A percentile compares a stretch with the other conserved stretches of the same genome.
These are phyloP conservation scores for Kalmusia sp. DNA, from an alignment of 2,329 filamentous ascomycete species.

Conservation along the genomic window DNA sequence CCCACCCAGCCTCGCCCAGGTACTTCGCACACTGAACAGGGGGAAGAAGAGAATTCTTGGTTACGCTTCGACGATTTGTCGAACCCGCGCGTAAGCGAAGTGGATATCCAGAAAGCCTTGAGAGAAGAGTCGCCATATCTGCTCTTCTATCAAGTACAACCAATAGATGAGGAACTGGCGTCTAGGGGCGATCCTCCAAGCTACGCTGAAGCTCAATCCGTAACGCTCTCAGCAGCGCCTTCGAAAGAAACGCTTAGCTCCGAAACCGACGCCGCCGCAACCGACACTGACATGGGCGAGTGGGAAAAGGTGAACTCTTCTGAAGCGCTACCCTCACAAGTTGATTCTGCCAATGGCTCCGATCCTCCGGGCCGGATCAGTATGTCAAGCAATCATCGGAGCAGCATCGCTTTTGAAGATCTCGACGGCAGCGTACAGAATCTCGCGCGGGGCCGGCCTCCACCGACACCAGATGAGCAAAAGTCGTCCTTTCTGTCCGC, in stretches of 20 bases:
- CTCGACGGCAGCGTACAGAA: conserved; percentile 37
- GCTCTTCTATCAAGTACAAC: conserved; percentile 92
- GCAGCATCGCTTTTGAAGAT: conserved; percentile 51
- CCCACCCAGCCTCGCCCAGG: conserved; percentile 41
- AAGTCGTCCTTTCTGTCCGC: conserved; percentile 39
- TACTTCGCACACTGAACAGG: conserved; percentile 55
- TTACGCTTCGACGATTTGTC: conserved; percentile 91
- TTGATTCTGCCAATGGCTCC: conserved; percentile 24
- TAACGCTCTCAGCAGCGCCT: conserved; percentile 25
- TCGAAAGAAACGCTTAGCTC: conserved; percentile 40
- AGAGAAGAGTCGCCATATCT: conserved; percentile 92
- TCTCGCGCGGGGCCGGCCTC: conserved; percentile 39
- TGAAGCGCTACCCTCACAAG: conserved; percentile 17
- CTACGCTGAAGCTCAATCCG: conserved; percentile 46
- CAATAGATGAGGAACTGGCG: conserved; percentile 74
- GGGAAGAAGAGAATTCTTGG: conserved; percentile 65
- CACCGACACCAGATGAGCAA: conserved; percentile 55
- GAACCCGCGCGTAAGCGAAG: conserved; percentile 72
- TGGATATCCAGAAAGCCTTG: conserved; percentile 80
- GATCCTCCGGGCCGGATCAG: conserved; percentile 40
- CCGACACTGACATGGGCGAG: conserved; percentile 31
- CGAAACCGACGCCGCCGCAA: conserved; percentile 11
- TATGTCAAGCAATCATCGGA: conserved; percentile 47
- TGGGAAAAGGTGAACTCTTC: conserved; percentile 27
- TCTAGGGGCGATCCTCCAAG: conserved; percentile 47